phyloP scores from a whole-genome alignment of 2,329 filamentous ascomycete genomes.

The Lasiodiplodia sp. region DNA sequence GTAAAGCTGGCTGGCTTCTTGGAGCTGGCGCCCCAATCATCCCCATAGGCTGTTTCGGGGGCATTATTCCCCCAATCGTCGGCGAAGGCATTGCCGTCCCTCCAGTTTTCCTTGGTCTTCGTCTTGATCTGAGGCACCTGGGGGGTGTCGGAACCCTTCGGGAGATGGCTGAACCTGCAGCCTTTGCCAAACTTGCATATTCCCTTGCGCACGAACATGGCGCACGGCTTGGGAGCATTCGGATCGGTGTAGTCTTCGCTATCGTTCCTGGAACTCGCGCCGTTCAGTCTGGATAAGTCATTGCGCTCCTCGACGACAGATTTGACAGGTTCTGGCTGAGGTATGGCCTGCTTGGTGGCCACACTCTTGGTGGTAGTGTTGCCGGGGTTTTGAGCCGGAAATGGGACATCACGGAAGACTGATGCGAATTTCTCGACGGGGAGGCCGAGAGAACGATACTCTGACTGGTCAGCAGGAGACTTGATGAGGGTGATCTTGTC shows the following conservation, averaged over 20 bases:
- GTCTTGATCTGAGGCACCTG: constrained; percentile 4
- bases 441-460: constrained; percentile 62
- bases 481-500: constrained; percentile 64
- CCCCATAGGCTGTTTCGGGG: not conserved
- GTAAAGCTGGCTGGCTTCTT: constrained; percentile 15
- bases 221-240: not conserved
- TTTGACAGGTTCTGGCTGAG: not conserved
- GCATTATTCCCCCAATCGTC: constrained; percentile 14
- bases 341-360: not conserved
- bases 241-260: not conserved
- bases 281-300: not conserved
- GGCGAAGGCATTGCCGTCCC: constrained; percentile 12
- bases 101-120: constrained; percentile 14
- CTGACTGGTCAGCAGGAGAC: constrained; percentile 58
- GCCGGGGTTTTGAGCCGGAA: not conserved
- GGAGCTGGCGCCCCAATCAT: constrained; percentile 20
- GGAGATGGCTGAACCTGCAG: constrained; percentile 13
- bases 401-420: constrained; percentile 55
- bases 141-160: not conserved
- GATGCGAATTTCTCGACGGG: constrained; percentile 59
- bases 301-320: not conserved
- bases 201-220: constrained; percentile 7
- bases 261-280: not conserved
- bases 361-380: constrained; percentile 6
- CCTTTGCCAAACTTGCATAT: constrained; percentile 19